Evolutionary conservation across 2,329 filamentous ascomycete genomes (phyloP).

Genomic region (Trichoderma lentiforme): DNA sequence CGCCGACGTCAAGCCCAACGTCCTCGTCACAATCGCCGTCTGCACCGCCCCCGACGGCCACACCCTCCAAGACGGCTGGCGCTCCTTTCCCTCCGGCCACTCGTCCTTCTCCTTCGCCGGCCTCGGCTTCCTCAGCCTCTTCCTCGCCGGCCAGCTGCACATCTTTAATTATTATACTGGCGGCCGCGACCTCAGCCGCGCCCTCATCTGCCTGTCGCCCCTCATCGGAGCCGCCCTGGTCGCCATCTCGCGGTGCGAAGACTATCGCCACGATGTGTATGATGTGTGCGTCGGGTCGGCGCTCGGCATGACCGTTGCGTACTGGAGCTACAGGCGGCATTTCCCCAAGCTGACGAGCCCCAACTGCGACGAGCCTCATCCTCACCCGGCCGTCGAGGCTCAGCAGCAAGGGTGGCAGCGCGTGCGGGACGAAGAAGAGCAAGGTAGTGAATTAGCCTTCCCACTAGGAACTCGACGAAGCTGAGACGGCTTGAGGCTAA

Average conservation of each 20-base stretch:
- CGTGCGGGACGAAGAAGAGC: constrained; percentile 54
- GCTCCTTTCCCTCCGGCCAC: constrained; percentile 79
- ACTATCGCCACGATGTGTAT: constrained; percentile 69
- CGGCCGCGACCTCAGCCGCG: constrained; percentile 52
- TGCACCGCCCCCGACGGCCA: constrained; percentile 71
- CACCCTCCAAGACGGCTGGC: constrained; percentile 76
- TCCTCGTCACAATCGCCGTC: constrained; percentile 61
- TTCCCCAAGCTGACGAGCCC: constrained; percentile 54
- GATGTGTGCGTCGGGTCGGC: constrained; percentile 62
- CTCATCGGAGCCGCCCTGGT: constrained; percentile 63
- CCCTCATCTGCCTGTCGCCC: constrained; percentile 56
- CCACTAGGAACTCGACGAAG: constrained; percentile 1
- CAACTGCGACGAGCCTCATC: constrained; percentile 57
- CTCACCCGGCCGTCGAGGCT: constrained; percentile 40
- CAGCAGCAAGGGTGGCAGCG: constrained; percentile 38
- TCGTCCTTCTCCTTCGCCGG: constrained; percentile 76
- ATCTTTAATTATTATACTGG: constrained; percentile 48
- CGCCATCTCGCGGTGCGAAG: constrained; percentile 65
- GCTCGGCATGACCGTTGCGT: constrained; percentile 58
- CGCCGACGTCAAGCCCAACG: constrained; percentile 43
- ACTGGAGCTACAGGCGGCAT: constrained; percentile 65
- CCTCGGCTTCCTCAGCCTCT: constrained; percentile 69
- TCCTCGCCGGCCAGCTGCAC: constrained; percentile 64
- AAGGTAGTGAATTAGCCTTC: constrained; percentile 35
- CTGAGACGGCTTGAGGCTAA: not conserved